Percentiles rank a stretch among this genome's conserved stretches.
These are phyloP conservation scores for Sphagnum magellanicum DNA, from an alignment of 228 moss, liverwort and hornwort genomes.

Conservation along the genomic window DNA sequence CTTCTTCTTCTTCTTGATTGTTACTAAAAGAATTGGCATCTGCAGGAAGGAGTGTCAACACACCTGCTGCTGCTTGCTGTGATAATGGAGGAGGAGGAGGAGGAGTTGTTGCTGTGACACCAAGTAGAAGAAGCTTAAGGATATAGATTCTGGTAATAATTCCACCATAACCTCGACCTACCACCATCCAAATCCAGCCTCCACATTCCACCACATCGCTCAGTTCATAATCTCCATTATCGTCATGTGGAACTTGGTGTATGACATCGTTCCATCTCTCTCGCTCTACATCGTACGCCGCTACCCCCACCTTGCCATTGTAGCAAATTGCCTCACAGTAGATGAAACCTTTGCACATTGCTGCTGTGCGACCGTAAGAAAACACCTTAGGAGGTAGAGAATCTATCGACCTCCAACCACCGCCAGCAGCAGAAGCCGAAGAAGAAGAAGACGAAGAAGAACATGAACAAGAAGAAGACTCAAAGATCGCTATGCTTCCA, in stretches of 20 bases:
- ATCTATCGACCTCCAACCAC: conserved; percentile 37
- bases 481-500: conserved; percentile 35
- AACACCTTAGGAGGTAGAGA: conserved; percentile 33
- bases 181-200: conserved; percentile 42
- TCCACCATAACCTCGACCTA: conserved; percentile 42
- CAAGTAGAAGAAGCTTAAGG: conserved; percentile 19
- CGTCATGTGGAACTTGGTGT: conserved; percentile 27
- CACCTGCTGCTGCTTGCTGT: too few relatives aligned
- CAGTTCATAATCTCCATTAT: conserved; percentile 33
- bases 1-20: background rate
- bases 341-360: conserved; percentile 19
- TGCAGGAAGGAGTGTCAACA: too few relatives aligned
- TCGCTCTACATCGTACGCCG: conserved; percentile 27
- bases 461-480: conserved; percentile 8
- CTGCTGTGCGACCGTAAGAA: conserved; percentile 38
- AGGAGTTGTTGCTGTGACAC: background rate
- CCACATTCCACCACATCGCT: conserved; percentile 50
- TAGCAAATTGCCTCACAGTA: conserved; percentile 38
- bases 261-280: conserved; percentile 26
- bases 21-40: background rate
- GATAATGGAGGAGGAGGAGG: too few relatives aligned
- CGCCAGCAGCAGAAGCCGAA: background rate
- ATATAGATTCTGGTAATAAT: conserved; percentile 25
- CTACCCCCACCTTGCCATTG: conserved; percentile 29
- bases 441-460: too few relatives aligned